Conservation (phyloP, 108 stramenopile genomes). For the Nitzschia inconspicua region DNA sequence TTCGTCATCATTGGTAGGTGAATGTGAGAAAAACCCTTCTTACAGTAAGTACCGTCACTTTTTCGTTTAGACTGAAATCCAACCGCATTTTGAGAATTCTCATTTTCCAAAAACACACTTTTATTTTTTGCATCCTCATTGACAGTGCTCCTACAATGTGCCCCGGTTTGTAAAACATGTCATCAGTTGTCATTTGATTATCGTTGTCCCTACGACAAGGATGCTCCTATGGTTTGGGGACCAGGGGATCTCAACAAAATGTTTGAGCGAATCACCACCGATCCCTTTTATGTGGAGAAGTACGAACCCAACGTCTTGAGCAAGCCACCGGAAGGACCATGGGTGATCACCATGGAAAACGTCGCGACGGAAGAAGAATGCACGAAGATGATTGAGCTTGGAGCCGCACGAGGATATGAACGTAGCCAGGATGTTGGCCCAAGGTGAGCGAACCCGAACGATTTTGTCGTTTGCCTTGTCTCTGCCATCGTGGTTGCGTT, state of each 20-base stretch:
- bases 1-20: background rate
- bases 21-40: too few species aligned
- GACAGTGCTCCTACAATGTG: slow-evolving; percentile 62
- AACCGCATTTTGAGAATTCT: too few species aligned
- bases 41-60: too few species aligned
- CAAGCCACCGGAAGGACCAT: slow-evolving; percentile 39
- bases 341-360: slow-evolving; percentile 64
- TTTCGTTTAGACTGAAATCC: too few species aligned
- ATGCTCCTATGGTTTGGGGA: slow-evolving; percentile 32
- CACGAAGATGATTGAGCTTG: slow-evolving; percentile 62
- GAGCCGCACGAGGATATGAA: slow-evolving; percentile 56
- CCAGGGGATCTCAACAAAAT: slow-evolving; percentile 63
- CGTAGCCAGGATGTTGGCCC: slow-evolving; percentile 51
- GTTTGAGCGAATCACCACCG: slow-evolving; percentile 60
- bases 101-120: background rate
- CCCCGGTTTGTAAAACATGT: slow-evolving; percentile 76
- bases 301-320: slow-evolving; percentile 31
- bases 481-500: too few species aligned
- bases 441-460: background rate
- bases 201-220: slow-evolving; percentile 54
- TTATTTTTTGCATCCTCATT: background rate
- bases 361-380: slow-evolving; percentile 72
- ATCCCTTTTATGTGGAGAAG: slow-evolving; percentile 32
- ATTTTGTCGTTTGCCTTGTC: too few species aligned
- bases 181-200: slow-evolving; percentile 44